Evolutionary conservation across 768 basidiomycete species (phyloP).

Genomic region (Stropharia rugosoannulata): DNA sequence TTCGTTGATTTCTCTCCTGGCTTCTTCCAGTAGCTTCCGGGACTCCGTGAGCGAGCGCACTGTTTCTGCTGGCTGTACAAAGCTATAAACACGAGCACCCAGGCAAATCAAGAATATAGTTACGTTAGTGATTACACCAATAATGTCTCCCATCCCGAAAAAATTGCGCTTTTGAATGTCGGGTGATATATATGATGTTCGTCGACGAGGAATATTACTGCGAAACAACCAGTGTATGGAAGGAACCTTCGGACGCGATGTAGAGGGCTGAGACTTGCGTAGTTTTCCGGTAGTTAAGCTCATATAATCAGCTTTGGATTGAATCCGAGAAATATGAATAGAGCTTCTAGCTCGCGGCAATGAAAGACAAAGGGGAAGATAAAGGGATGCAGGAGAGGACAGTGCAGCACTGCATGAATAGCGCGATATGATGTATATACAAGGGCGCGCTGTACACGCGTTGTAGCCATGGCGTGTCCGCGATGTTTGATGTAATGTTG

Average conservation of each 20-base stretch:
- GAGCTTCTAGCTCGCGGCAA: neutral
- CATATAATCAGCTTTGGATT: conserved; percentile 13
- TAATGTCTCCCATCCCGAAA: conserved; percentile 79
- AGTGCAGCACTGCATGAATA: conserved; percentile 11
- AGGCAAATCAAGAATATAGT: conserved; percentile 21
- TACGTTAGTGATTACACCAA: conserved; percentile 75
- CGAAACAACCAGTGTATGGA: conserved; percentile 76
- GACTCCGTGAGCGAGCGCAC: conserved; percentile 81
- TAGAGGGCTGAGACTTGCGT: conserved; percentile 15
- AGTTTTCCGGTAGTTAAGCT: conserved; percentile 23
- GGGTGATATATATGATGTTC: conserved; percentile 56
- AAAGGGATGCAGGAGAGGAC: conserved; percentile 10
- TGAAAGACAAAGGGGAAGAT: conserved; percentile 8
- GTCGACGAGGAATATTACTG: conserved; percentile 67
- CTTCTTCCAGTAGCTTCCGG: conserved; percentile 72
- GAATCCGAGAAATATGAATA: conserved; percentile 7
- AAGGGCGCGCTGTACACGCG: conserved; percentile 24
- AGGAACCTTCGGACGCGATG: conserved; percentile 19
- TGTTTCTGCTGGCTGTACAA: conserved; percentile 67
- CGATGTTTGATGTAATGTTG: conserved; percentile 18
- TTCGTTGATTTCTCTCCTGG: conserved; percentile 72
- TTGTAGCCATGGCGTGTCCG: conserved; percentile 15
- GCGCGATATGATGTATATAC: conserved; percentile 22
- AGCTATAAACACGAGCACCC: neutral
- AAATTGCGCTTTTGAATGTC: conserved; percentile 69